Conservation (phyloP, 2,329 filamentous ascomycete genomes). For the Blastomyces parvus region DNA sequence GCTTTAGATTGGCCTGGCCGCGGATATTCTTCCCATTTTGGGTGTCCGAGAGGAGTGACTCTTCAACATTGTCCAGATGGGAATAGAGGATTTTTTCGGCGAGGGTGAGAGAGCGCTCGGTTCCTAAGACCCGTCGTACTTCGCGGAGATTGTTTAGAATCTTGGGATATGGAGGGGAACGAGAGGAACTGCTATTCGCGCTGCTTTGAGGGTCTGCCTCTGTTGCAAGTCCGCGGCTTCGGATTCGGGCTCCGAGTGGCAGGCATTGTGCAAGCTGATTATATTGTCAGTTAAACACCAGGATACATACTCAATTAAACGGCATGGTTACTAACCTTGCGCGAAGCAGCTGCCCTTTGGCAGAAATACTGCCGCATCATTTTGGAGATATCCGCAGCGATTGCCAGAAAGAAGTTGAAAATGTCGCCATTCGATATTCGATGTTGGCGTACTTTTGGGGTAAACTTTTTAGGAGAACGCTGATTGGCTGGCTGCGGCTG, state of each 20-base stretch:
- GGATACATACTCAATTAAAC: neutral
- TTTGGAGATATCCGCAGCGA: neutral
- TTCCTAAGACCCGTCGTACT: constrained; percentile 64
- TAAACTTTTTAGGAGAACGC: constrained; percentile 8
- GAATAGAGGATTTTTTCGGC: constrained; percentile 98
- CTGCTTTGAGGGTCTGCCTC: constrained; percentile 8
- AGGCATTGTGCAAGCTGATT: constrained; percentile 10
- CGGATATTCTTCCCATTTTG: constrained; percentile 75
- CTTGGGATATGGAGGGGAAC: constrained; percentile 70
- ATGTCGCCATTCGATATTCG: neutral
- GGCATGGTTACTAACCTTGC: constrained; percentile 3
- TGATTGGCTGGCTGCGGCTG: constrained; percentile 9
- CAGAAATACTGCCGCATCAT: constrained; percentile 9
- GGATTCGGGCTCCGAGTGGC: constrained; percentile 5
- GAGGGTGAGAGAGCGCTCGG: constrained; percentile 59
- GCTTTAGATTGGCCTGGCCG: constrained; percentile 83
- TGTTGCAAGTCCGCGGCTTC: constrained; percentile 15
- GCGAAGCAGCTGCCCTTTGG: neutral
- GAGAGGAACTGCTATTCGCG: constrained; percentile 25
- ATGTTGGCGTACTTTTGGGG: neutral
- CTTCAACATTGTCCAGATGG: constrained; percentile 81
- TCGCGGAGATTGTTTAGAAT: constrained; percentile 67
- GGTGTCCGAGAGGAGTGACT: constrained; percentile 73
- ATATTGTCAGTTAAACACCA: constrained; percentile 2
- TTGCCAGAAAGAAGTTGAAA: neutral